Conservation (phyloP, 2,329 filamentous ascomycete genomes). For the Talaromyces sp. region DNA sequence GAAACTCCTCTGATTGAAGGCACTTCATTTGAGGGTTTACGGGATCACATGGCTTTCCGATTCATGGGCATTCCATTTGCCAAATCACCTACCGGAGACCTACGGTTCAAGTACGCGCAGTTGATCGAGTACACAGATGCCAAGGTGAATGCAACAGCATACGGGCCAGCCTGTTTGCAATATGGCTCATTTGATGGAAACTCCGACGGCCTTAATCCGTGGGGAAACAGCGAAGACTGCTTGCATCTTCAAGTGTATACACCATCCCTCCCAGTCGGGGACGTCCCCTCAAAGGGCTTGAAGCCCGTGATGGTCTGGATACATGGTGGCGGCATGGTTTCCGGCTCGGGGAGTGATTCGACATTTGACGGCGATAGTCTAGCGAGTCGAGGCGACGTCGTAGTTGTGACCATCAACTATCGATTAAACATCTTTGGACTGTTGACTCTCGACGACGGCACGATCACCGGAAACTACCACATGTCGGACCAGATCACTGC, state of each 20-base stretch:
- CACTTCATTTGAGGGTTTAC: constrained; percentile 3
- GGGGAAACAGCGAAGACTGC: constrained; percentile 22
- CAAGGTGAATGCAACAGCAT: constrained; percentile 18
- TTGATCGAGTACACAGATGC: constrained; percentile 15
- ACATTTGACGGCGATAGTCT: constrained; percentile 26
- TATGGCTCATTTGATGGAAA: constrained; percentile 8
- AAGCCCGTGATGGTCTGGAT: constrained; percentile 39
- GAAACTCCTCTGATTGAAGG: constrained; percentile 2
- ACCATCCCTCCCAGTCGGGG: not conserved
- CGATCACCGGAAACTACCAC: constrained; percentile 28
- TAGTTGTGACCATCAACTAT: constrained; percentile 44
- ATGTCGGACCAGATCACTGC: constrained; percentile 30
- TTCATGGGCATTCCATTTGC: constrained; percentile 24
- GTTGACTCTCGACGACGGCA: constrained; percentile 43
- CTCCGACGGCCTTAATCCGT: constrained; percentile 7
- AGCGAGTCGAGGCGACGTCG: constrained; percentile 38
- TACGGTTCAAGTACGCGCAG: constrained; percentile 23
- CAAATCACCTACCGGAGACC: constrained; percentile 22
- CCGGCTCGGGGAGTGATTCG: constrained; percentile 28
- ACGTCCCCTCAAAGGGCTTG: constrained; percentile 13
- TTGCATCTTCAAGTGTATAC: constrained; percentile 26
- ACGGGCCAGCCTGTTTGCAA: constrained; percentile 27
- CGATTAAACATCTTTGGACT: constrained; percentile 42
- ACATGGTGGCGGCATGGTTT: constrained; percentile 45
- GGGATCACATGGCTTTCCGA: constrained; percentile 10